A percentile compares a stretch with the other conserved stretches of the same genome.
These are phyloP conservation scores for Fusarium sambucinum DNA, from an alignment of 2,329 filamentous ascomycete species.

Conservation along the genomic window DNA sequence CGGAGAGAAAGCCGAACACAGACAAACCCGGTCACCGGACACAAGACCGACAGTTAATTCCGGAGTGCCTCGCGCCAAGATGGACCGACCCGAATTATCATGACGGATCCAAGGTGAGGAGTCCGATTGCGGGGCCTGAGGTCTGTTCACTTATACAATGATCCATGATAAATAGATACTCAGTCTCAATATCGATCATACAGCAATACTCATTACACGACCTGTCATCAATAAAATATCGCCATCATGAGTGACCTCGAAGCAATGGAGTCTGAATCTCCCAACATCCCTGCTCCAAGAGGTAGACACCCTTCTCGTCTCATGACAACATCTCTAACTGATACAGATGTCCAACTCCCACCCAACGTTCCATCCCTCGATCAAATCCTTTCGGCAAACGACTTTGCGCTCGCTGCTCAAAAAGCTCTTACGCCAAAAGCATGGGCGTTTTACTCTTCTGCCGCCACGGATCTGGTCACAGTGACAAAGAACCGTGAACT, in stretches of 20 bases:
- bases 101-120: slow-evolving; percentile 23
- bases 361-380: slow-evolving; percentile 34
- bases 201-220: neutral
- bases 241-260: slow-evolving; percentile 45
- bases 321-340: neutral
- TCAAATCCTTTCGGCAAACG: slow-evolving; percentile 55
- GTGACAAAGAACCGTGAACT: slow-evolving; percentile 66
- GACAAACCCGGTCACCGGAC: neutral
- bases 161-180: neutral
- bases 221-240: neutral
- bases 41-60: slow-evolving; percentile 9
- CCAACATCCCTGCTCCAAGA: slow-evolving; percentile 44
- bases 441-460: slow-evolving; percentile 78
- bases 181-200: neutral
- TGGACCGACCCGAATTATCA: slow-evolving; percentile 34
- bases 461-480: slow-evolving; percentile 71
- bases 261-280: slow-evolving; percentile 47
- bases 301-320: slow-evolving; percentile 5
- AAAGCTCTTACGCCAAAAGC: slow-evolving; percentile 69
- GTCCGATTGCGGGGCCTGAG: slow-evolving; percentile 37
- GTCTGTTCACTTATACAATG: slow-evolving; percentile 11
- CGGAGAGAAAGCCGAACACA: slow-evolving; percentile 26
- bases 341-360: slow-evolving; percentile 30
- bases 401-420: slow-evolving; percentile 70
- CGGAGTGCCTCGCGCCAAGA: slow-evolving; percentile 24